Conservation (phyloP, 768 basidiomycete species). For the Rhizopogon vulgaris region DNA sequence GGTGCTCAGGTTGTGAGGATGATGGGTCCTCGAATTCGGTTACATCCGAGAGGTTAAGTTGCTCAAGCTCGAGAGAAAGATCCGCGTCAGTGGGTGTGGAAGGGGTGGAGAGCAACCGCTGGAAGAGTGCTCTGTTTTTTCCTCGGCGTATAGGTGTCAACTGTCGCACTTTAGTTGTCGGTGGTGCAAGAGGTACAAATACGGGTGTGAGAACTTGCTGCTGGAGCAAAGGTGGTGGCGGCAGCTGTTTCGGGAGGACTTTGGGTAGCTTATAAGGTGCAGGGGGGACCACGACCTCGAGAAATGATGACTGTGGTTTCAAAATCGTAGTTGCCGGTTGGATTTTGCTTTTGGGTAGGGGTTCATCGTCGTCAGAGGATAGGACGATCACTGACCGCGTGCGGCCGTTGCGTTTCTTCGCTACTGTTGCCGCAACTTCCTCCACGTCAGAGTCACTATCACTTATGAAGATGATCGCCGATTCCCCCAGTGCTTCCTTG, state of each 20-base stretch:
- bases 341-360: slow-evolving; percentile 15
- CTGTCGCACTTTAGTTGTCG: slow-evolving; percentile 43
- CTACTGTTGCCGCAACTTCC: slow-evolving; percentile 13
- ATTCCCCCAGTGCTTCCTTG: slow-evolving; percentile 3
- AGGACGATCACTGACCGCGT: slow-evolving; percentile 24
- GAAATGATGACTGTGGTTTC: slow-evolving; percentile 12
- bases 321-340: not conserved
- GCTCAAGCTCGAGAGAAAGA: slow-evolving; percentile 26
- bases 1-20: slow-evolving; percentile 43
- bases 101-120: slow-evolving; percentile 44
- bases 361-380: slow-evolving; percentile 46
- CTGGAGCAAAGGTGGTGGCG: not conserved
- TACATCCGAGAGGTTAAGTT: slow-evolving; percentile 42
- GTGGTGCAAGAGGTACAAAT: slow-evolving; percentile 13
- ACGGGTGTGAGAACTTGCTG: slow-evolving; percentile 2
- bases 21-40: slow-evolving; percentile 41
- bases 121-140: slow-evolving; percentile 27
- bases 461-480: slow-evolving; percentile 15
- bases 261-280: slow-evolving; percentile 16
- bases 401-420: slow-evolving; percentile 7
- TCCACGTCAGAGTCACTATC: slow-evolving; percentile 24
- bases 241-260: slow-evolving; percentile 4
- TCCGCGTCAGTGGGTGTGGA: slow-evolving; percentile 51
- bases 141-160: slow-evolving; percentile 61
- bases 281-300: slow-evolving; percentile 40